Evolutionary conservation across 257 asterid genomes (phyloP), one percentile per base, ranked within the genome.

Genomic region (Solanum appendiculatum): DNA sequence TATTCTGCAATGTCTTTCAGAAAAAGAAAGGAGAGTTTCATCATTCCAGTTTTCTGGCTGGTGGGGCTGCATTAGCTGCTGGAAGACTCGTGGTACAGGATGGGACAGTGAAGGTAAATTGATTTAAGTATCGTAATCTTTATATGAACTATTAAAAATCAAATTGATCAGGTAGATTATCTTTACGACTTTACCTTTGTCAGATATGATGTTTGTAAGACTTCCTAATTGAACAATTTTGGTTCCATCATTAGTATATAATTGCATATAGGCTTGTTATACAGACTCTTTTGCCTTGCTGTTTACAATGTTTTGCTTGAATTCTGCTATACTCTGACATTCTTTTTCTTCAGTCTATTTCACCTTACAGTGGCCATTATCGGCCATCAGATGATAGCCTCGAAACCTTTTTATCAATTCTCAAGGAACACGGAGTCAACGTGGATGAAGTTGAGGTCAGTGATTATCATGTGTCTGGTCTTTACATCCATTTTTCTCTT

Each of bases 11-110:
- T 63, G 82, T 46, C 68, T 89, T 91, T 48, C 96, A 97, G 99
- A 97, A 97, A 90, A 93, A 89, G 95, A 97, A 97, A 90, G 99
- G 99, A 46, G 42, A 39, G 70, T 97, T 97, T 90, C 99, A 97
- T 88, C 99, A 97, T 93, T 97, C 99, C 84, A 97, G 99, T 86
- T 97, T 97, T 89, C 98, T 97, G 14, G 99, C 99, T 33, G 99
- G 99, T 77, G 99, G 99, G 46, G 98, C 94, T 87, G 94, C 97
- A 82, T 88, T 95, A 89, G 99, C 99, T 90, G 98, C 99, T 87
- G 99, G 99, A 88, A 93, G 99, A 91, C 95, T 97, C 31, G 88
- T 70, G 69, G 98, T 91, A 82, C 92, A 88, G 68, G 92, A 93
- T 86, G 99, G 99, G 40, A 88, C 88, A 78, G 96, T 94, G 58